Base-by-base conservation (phyloP, 257 asterid species). In the Rehmannia glutinosa region DNA sequence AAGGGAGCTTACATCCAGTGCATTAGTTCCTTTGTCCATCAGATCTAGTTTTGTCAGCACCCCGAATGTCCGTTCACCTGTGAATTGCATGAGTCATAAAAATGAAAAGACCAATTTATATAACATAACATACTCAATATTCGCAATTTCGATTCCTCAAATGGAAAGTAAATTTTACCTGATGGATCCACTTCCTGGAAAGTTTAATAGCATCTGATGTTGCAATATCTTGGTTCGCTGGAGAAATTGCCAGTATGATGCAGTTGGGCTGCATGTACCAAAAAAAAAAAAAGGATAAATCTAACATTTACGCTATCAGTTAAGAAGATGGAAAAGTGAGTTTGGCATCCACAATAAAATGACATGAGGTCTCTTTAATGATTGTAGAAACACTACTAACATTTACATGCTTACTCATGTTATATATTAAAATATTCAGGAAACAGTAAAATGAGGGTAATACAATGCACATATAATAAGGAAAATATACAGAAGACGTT, bases 141-240 rank as follows among this genome's bases (percentile, higher is more conserved):
- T 64, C 70, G 64, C 6, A 33, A 20, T 17, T 20, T 19, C 17
- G 6, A 61, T 58, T 39, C 35, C 43, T 35, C 55, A 64, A 20
- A 12, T 15, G 19, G 9, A 49, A 23, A 62, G n/a, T n/a, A 62
- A 46, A 62, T 38, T 42, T 27, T 65, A 86, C 99, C 97, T 8
- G 86, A 23, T n/a, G 99, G 89, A 79, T 93, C 99, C 61, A 90
- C 97, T 73, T 93, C 99, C 83, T 83, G 5, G 97, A 70, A 75
- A 93, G 83, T 74, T 93, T 93, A 39, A 93, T 90, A 68, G 99
- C 97, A 83, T 93, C 99, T 15, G 97, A 93, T 5, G 99, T 93
- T 9, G 99, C 99, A 25, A 93, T 93, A 78, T 93, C 99, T 76
- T 92, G 97, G 80, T 92, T 92, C 1, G 98, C 98, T 19, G 98